These are phyloP conservation scores for Carpinus viminea DNA, from an alignment of 306 rosid genomes.

Conservation along the genomic window DNA sequence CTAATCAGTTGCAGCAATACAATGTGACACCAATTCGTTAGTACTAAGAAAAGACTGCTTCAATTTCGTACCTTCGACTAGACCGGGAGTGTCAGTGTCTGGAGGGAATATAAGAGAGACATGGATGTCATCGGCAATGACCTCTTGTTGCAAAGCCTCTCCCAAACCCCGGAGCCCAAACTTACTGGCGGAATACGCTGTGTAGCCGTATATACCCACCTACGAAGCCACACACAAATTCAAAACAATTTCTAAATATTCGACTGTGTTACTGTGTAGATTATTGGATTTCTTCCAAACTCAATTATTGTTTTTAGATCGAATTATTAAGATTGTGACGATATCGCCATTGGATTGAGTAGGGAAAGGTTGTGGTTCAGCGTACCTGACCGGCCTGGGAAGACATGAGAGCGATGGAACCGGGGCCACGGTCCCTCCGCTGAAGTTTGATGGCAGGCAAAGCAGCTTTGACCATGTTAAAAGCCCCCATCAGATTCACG, in stretches of 20 bases:
- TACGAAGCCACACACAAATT: neutral
- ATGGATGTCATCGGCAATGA: conserved; percentile 72
- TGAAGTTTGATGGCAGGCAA: conserved; percentile 60
- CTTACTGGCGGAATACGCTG: conserved; percentile 86
- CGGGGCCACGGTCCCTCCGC: conserved; percentile 56
- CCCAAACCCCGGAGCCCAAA: conserved; percentile 92
- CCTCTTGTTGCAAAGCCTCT: conserved; percentile 89
- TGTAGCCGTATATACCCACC: conserved; percentile 93
- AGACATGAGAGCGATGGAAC: conserved; percentile 75
- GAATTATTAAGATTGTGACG: too few relatives aligned
- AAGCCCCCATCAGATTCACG: conserved; percentile 72
- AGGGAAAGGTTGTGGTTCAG: neutral
- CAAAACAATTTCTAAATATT: neutral
- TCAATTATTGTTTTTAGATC: too few relatives aligned
- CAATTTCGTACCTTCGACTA: conserved; percentile 56
- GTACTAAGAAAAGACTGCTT: neutral
- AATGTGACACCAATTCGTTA: neutral
- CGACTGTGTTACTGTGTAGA: too few relatives aligned
- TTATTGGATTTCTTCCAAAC: too few relatives aligned
- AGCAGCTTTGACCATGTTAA: conserved; percentile 83
- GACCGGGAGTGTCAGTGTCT: conserved; percentile 89
- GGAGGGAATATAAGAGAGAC: conserved; percentile 89
- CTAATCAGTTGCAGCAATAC: neutral
- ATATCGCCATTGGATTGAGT: neutral
- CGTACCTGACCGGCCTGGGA: conserved; percentile 94